Conservation (phyloP, 2,329 filamentous ascomycete species). For the Fusarium sp. region DNA sequence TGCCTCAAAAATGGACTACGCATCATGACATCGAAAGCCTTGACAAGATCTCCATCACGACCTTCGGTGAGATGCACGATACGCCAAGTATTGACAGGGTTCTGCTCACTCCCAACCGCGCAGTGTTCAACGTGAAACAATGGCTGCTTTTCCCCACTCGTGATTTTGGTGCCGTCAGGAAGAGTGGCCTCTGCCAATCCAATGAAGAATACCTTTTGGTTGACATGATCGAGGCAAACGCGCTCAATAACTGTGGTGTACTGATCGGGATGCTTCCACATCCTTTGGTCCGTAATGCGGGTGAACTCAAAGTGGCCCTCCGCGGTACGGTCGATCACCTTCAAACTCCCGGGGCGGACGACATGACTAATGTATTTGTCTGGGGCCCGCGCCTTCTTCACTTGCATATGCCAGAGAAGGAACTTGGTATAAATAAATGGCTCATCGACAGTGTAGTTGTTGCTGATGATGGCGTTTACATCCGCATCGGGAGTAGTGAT, state of each 20-base stretch:
- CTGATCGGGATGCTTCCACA: background rate
- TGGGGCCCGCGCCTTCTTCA: background rate
- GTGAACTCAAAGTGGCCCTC: background rate
- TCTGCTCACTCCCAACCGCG: background rate
- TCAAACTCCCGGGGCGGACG: background rate
- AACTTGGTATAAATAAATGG: background rate
- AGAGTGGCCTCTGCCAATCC: background rate
- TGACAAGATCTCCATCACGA: background rate
- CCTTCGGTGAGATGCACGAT: slow-evolving; percentile 3
- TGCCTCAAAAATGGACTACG: background rate
- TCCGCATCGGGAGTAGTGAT: background rate
- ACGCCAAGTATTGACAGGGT: slow-evolving; percentile 1
- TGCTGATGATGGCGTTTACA: background rate
- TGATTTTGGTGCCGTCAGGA: background rate
- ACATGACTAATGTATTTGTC: slow-evolving; percentile 10
- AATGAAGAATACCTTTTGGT: background rate
- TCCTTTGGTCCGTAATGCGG: background rate
- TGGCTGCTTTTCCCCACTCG: background rate
- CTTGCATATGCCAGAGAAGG: background rate
- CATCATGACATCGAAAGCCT: background rate
- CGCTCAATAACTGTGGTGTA: background rate
- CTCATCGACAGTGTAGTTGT: background rate
- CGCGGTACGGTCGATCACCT: background rate
- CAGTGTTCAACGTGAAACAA: slow-evolving; percentile 4
- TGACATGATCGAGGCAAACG: background rate